Percentiles rank a stretch among this genome's conserved stretches.
phyloP scores from a whole-genome alignment of 305 asterid genomes.

The Galium porrigens region DNA sequence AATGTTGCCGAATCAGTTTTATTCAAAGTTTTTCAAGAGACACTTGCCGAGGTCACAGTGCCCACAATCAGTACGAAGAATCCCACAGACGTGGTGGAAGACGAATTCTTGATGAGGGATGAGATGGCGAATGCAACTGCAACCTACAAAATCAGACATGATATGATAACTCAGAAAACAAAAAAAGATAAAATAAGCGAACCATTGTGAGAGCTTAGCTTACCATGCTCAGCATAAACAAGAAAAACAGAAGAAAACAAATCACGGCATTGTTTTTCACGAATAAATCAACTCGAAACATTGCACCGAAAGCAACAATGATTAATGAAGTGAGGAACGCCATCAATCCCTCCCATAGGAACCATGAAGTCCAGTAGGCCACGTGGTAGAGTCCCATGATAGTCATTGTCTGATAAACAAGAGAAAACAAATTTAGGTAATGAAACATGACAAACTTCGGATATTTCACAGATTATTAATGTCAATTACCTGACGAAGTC shows the following conservation, averaged over 20 bases:
- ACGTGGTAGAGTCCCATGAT: constrained; percentile 37
- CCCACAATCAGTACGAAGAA: constrained; percentile 58
- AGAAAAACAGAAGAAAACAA: constrained; percentile 27
- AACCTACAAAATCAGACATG: constrained; percentile 15
- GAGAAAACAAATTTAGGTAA: background rate
- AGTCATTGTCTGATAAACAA: constrained; percentile 27
- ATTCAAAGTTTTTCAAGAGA: constrained; percentile 8
- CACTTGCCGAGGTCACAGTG: constrained; percentile 57
- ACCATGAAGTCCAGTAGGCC: constrained; percentile 36
- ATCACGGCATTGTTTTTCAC: constrained; percentile 21
- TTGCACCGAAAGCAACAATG: constrained; percentile 27
- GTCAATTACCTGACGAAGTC: constrained; percentile 33
- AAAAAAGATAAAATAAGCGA: background rate
- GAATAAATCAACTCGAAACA: constrained; percentile 24
- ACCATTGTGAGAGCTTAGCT: background rate
- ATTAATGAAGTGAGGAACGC: constrained; percentile 24
- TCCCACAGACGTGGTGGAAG: constrained; percentile 40
- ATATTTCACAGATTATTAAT: background rate
- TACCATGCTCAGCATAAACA: constrained; percentile 33
- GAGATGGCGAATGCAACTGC: constrained; percentile 29
- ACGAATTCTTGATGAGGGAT: constrained; percentile 21
- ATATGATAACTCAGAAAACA: background rate
- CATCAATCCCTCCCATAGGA: constrained; percentile 28
- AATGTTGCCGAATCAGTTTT: constrained; percentile 7
- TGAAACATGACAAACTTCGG: background rate